Base-by-base conservation (phyloP, 1,284 basidiomycete genomes). In the Boletus smithii region DNA sequence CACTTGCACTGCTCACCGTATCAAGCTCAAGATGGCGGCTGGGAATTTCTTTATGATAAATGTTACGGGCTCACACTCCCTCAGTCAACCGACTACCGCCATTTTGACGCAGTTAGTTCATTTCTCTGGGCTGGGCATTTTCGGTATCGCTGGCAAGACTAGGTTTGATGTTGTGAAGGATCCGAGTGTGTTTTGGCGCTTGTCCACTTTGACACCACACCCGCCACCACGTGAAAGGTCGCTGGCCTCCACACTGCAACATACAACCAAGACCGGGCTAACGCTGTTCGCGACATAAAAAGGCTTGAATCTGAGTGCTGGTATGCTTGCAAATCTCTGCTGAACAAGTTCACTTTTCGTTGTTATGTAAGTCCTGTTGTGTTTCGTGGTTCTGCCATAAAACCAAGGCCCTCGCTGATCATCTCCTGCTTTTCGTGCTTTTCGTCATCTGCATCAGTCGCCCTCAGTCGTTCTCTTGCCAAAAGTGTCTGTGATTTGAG, bases 341-440 rank as follows among this genome's bases (percentile, higher is more conserved):
- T 65, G 48, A 65, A 63, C 54, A 24, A 24, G 23, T 49, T 42
- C 32, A 46, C 60, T 51, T 40, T 46, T 69, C 37, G 37, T 53
- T 33, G 69, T 72, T 70, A 68, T 72, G 67, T 69, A 69, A 72
- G 67, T 68, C 53, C 57, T 14, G 53, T 54, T 17, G 50, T 51
- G 46, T 61, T 54, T 66, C 49, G 48, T 57, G 48, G 46, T 58
- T 51, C 42, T 54, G 30, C 30, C 41, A 51, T 42, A 48, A 53
- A 50, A 52, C 40, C 52, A 40, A 51, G 44, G 41, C 9, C 51
- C 37, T 44, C 53, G 50, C 67, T 69, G 54, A 67, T 51, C 42
- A 46, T 50, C 42, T 48, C 44, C 31, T 27, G 4, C 42, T 13
- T 53, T 41, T 48, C 48, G 31, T 45, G 46, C 51, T 36, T 39